These are phyloP conservation scores for Phytophthora cajani DNA, from an alignment of 352 stramenopile genomes.

Conservation along the genomic window DNA sequence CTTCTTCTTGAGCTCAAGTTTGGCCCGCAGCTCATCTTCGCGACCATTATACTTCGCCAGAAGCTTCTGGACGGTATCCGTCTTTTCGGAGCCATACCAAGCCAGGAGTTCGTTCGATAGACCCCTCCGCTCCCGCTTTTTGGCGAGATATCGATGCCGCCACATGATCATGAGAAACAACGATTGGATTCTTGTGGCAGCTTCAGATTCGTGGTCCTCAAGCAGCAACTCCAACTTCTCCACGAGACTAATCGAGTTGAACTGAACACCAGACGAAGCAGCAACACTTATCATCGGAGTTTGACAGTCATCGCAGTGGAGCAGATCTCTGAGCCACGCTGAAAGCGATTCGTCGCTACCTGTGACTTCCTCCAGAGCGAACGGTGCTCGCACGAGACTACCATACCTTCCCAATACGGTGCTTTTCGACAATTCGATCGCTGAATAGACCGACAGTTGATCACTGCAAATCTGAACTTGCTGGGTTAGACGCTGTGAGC, in stretches of 20 bases:
- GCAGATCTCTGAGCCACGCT: slow-evolving; percentile 24
- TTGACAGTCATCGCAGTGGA: slow-evolving; percentile 9
- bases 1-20: slow-evolving; percentile 43
- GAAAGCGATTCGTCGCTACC: slow-evolving; percentile 24
- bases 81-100: slow-evolving; percentile 43
- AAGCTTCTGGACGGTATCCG: slow-evolving; percentile 43
- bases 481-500: slow-evolving; percentile 38
- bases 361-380: slow-evolving; percentile 11
- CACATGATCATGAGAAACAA: slow-evolving; percentile 49
- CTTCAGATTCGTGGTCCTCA: slow-evolving; percentile 39
- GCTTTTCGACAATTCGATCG: slow-evolving; percentile 34
- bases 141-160: slow-evolving; percentile 32
- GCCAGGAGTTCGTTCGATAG: slow-evolving; percentile 49
- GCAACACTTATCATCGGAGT: slow-evolving; percentile 19
- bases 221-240: slow-evolving; percentile 53
- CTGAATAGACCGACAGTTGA: slow-evolving; percentile 23
- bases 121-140: slow-evolving; percentile 38
- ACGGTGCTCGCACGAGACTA: slow-evolving; percentile 28
- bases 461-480: slow-evolving; percentile 42
- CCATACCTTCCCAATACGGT: slow-evolving; percentile 39
- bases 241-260: slow-evolving; percentile 37
- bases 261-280: slow-evolving; percentile 28
- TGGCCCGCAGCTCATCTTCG: slow-evolving; percentile 49
- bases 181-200: slow-evolving; percentile 44
- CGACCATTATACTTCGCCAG: slow-evolving; percentile 49